phyloP scores from a whole-genome alignment of 805 yeast genomes.

The Starmera dryadoides region DNA sequence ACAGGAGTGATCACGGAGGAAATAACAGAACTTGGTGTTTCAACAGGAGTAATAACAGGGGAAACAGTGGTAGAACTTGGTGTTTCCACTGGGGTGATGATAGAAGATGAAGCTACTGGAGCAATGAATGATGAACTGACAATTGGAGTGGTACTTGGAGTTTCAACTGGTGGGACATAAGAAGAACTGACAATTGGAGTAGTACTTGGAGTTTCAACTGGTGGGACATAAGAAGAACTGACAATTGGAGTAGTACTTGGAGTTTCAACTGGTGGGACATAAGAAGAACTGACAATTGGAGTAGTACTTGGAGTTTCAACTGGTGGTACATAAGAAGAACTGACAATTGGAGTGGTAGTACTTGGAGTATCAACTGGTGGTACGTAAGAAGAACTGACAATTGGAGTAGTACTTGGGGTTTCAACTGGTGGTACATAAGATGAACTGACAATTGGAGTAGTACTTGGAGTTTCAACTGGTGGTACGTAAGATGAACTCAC shows the following conservation, averaged over 20 bases:
- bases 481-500: too few relatives aligned
- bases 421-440: too few relatives aligned
- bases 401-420: too few relatives aligned
- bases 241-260: not conserved
- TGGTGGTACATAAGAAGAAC: too few relatives aligned
- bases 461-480: too few relatives aligned
- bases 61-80: not conserved
- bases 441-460: too few relatives aligned
- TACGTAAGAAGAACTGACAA: not conserved
- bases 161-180: not conserved
- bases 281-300: too few relatives aligned
- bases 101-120: not conserved
- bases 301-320: too few relatives aligned
- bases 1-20: too few relatives aligned
- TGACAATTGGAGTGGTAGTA: too few relatives aligned
- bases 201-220: not conserved
- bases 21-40: not conserved
- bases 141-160: not conserved
- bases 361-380: too few relatives aligned
- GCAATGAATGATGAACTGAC: not conserved
- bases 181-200: not conserved
- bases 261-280: not conserved
- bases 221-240: not conserved
- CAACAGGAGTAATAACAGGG: not conserved
- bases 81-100: slow-evolving; percentile 25